A percentile compares a stretch with the other conserved stretches of the same genome.
phyloP scores from a whole-genome alignment of 768 basidiomycete species.

The Serendipita sp. region DNA sequence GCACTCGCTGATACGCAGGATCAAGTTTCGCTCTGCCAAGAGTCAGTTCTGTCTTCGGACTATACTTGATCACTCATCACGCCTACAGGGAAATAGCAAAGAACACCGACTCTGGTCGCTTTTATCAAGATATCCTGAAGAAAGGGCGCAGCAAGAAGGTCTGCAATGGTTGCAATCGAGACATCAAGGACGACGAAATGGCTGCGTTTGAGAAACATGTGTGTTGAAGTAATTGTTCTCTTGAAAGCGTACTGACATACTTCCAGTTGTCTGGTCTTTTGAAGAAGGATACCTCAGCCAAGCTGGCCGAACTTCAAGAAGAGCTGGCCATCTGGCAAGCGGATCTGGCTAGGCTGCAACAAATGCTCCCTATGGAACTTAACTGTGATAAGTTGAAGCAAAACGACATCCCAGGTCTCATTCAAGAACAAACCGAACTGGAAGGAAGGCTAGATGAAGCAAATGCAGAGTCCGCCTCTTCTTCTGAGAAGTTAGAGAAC shows the following conservation, averaged over 20 bases:
- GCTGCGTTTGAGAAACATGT: slow-evolving; percentile 58
- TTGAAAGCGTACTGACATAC: neutral
- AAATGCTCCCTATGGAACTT: slow-evolving; percentile 39
- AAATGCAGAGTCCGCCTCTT: slow-evolving; percentile 44
- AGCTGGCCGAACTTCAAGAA: slow-evolving; percentile 21
- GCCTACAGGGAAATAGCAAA: slow-evolving; percentile 12
- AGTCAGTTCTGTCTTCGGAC: slow-evolving; percentile 8
- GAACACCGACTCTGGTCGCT: slow-evolving; percentile 17
- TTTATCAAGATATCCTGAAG: slow-evolving; percentile 34
- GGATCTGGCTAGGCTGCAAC: slow-evolving; percentile 40
- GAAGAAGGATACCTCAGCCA: neutral
- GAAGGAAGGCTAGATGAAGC: slow-evolving; percentile 40
- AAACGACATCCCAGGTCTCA: slow-evolving; percentile 50
- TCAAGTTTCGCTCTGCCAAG: slow-evolving; percentile 15
- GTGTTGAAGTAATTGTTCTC: slow-evolving; percentile 14
- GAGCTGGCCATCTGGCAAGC: slow-evolving; percentile 45
- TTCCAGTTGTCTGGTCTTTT: neutral
- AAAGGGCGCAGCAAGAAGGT: slow-evolving; percentile 44
- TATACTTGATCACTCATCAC: neutral
- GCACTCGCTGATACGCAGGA: slow-evolving; percentile 18
- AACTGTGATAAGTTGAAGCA: slow-evolving; percentile 36
- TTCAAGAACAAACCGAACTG: slow-evolving; percentile 27
- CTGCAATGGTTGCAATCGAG: slow-evolving; percentile 65
- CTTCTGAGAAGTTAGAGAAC: slow-evolving; percentile 34
- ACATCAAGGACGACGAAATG: slow-evolving; percentile 37